Evolutionary conservation across 2,329 filamentous ascomycete genomes (phyloP), one percentile per base, ranked within the genome.

Genomic region (Colletotrichum melonis): DNA sequence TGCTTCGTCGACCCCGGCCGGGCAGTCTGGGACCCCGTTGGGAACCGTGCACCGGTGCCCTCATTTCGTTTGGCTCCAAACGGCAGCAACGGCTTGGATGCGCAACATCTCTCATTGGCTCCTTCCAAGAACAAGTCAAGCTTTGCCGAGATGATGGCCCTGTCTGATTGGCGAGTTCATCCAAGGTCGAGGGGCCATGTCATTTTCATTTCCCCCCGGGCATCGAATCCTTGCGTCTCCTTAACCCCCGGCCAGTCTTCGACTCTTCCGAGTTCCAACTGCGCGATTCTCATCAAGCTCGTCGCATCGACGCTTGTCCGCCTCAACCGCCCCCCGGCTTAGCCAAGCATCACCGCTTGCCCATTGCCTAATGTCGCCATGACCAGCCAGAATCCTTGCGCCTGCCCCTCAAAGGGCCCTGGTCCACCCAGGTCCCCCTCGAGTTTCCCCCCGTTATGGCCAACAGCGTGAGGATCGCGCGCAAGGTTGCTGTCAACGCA

Each of bases 131-230:
- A 63, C n/a, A 54, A 62, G 62, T 74, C 68, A 64, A 74, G 68
- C 69, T 72, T 74, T 74, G 72, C 72, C 63, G 72, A 74, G 72
- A 72, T 72, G 63, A 68, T 16, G 63, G 57, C 69, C 63, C 52
- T 58, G 63, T 72, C 63, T 74, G 68, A 74, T 72, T 74, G 72
- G 72, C 68, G 63, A 72, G 52, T 12, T 14, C 30, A 19, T 55
- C 52, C 57, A 24, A 42, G 55, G 57, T 32, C 57, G 19, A 58
- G 30, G 16, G 57, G 24, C 57, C 68, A 30, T 57, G 68, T 63
- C 38, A 9, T 60, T 63, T 55, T 73, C 71, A 73, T 71, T 71
- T 71, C 67, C 71, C 55, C 62, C 67, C 54, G 52, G 67, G 56
- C 35, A 32, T 65, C 55, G 28, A 58, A 73, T 71, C 71, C 71